phyloP scores from a whole-genome alignment of 2,329 filamentous ascomycete genomes.

The Diplodia corticola region DNA sequence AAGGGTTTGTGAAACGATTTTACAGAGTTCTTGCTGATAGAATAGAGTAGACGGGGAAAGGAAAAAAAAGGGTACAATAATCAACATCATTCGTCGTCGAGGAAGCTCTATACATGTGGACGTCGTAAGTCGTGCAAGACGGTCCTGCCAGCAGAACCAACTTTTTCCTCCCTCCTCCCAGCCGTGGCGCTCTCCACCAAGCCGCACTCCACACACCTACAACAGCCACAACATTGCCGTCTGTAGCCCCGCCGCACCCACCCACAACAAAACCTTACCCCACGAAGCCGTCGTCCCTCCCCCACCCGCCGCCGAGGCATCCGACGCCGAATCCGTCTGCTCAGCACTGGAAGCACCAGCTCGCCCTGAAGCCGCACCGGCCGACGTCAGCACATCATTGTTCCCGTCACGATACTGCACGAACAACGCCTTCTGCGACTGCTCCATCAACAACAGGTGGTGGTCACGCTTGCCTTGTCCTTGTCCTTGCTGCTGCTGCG shows the following conservation, averaged over 20 bases:
- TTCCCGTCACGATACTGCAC: not conserved
- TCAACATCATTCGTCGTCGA: not conserved
- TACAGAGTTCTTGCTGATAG: not conserved
- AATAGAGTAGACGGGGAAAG: conserved; percentile 2
- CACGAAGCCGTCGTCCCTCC: not conserved
- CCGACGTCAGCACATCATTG: not conserved
- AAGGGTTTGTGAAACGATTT: not conserved
- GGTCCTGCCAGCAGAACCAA: not conserved
- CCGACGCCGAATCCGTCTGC: not conserved
- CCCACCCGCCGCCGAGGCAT: not conserved
- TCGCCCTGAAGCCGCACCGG: not conserved
- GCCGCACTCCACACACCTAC: not conserved
- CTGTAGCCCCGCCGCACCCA: not conserved
- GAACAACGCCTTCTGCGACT: not conserved
- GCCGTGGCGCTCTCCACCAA: too few relatives aligned
- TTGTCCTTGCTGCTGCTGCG: conserved; percentile 27
- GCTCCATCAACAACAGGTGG: too few relatives aligned
- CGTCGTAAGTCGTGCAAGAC: not conserved
- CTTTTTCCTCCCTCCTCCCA: not conserved
- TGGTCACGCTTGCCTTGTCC: not conserved
- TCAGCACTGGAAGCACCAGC: not conserved
- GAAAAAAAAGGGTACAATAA: not conserved
- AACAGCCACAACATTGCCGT: not conserved
- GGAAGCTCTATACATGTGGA: not conserved
- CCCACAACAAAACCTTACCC: not conserved